Conservation (phyloP, 129 eudicot species). For the Artemisia tridentata region DNA sequence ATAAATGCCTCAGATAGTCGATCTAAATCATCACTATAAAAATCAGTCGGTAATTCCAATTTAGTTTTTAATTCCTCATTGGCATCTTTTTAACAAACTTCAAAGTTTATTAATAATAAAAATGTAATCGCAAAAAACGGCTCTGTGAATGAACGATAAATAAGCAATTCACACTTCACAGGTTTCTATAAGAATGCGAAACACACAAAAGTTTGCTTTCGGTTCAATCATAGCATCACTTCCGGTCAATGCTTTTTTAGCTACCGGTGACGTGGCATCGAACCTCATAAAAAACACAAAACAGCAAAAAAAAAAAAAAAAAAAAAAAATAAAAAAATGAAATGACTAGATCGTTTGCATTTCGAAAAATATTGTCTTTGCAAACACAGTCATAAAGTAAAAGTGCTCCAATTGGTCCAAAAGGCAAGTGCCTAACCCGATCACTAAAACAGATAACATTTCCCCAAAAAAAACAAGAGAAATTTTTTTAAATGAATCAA, state of each 20-base stretch:
- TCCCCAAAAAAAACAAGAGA: too few relatives aligned
- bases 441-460: too few relatives aligned
- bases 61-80: constrained; percentile 21
- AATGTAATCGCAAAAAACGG: constrained; percentile 75
- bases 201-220: constrained; percentile 26
- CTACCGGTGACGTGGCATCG: constrained; percentile 83
- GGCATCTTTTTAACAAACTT: neutral
- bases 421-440: too few relatives aligned
- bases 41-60: constrained; percentile 53
- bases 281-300: constrained; percentile 23
- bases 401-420: too few relatives aligned
- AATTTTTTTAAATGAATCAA: too few relatives aligned
- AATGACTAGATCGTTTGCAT: too few relatives aligned
- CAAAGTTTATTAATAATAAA: neutral
- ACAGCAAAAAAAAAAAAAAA: too few relatives aligned
- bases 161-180: constrained; percentile 39
- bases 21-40: constrained; percentile 30
- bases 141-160: constrained; percentile 53
- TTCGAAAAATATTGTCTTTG: too few relatives aligned
- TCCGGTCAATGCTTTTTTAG: constrained; percentile 46
- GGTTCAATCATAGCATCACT: constrained; percentile 69
- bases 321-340: too few relatives aligned
- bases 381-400: too few relatives aligned
- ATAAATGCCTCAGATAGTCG: constrained; percentile 40
- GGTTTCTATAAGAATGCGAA: constrained; percentile 77